These are phyloP conservation scores for Syzygium grande DNA, from an alignment of 345 rosid species.

Conservation along the genomic window DNA sequence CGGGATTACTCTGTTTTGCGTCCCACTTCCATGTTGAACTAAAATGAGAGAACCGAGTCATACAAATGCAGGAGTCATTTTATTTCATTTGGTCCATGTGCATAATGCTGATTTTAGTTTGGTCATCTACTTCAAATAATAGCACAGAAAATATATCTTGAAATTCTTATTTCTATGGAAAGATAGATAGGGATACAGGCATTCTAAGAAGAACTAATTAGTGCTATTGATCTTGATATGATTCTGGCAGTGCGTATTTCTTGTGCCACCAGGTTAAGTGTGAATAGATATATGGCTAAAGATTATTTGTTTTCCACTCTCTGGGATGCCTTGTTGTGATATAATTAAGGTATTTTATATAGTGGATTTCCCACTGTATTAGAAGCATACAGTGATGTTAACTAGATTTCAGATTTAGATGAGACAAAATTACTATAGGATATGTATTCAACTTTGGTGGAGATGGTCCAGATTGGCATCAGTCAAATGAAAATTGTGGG, in stretches of 20 bases:
- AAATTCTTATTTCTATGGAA: not conserved
- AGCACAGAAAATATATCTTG: not conserved
- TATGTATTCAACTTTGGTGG: not conserved
- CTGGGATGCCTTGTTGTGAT: not conserved
- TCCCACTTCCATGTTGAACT: not conserved
- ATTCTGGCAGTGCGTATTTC: not conserved
- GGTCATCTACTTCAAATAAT: not conserved
- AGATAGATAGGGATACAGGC: not conserved
- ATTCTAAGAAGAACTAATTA: not conserved
- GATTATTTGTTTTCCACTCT: too few species aligned
- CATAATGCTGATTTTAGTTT: not conserved
- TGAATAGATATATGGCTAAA: too few species aligned
- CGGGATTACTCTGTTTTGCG: not conserved
- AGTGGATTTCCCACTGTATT: not conserved
- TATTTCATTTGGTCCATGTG: not conserved
- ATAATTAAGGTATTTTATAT: not conserved
- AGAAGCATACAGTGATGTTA: not conserved
- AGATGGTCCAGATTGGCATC: too few species aligned
- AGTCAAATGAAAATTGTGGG: not conserved
- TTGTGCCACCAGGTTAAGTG: not conserved
- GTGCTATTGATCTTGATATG: not conserved
- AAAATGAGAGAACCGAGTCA: not conserved
- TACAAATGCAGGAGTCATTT: not conserved
- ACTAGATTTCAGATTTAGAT: too few species aligned
- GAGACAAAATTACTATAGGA: not conserved